Evolutionary conservation across 1,139 yeast species (phyloP).

Genomic region (Meyerozyma smithsonii): DNA sequence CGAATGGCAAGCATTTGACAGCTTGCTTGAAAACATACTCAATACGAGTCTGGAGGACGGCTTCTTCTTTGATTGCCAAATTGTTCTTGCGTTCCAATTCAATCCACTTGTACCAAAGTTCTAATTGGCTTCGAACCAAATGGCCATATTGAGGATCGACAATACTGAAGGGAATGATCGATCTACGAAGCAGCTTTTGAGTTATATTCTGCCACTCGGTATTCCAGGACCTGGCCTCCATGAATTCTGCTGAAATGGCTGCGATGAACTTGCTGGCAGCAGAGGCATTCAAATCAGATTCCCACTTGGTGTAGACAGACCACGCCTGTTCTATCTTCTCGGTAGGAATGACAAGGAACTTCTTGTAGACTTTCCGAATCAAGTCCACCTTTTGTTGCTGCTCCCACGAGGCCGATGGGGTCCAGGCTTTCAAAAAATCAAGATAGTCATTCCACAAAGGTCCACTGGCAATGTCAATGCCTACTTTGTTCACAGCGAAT

Average conservation of each 20-base stretch:
- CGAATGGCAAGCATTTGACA: slow-evolving; percentile 60
- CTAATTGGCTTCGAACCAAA: slow-evolving; percentile 36
- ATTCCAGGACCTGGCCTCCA: slow-evolving; percentile 80
- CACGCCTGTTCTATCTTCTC: slow-evolving; percentile 72
- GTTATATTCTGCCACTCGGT: slow-evolving; percentile 65
- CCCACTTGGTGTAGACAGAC: slow-evolving; percentile 81
- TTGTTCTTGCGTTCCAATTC: slow-evolving; percentile 74
- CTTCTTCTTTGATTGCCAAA: slow-evolving; percentile 50
- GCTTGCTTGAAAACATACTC: slow-evolving; percentile 73
- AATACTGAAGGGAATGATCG: slow-evolving; percentile 31
- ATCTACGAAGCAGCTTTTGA: slow-evolving; percentile 32
- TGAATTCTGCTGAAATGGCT: slow-evolving; percentile 80
- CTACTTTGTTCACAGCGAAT: slow-evolving; percentile 73
- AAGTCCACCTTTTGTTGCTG: slow-evolving; percentile 78
- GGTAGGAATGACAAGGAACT: slow-evolving; percentile 67
- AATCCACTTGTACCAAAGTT: slow-evolving; percentile 72
- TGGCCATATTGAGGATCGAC: slow-evolving; percentile 17
- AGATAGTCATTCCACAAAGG: slow-evolving; percentile 80
- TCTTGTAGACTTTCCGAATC: slow-evolving; percentile 69
- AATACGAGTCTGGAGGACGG: slow-evolving; percentile 53
- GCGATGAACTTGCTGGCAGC: slow-evolving; percentile 84
- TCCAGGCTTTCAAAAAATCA: slow-evolving; percentile 74
- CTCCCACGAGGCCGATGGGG: slow-evolving; percentile 80
- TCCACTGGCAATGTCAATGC: slow-evolving; percentile 70
- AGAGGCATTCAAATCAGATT: slow-evolving; percentile 64